These are phyloP conservation scores for Pyracantha coccinea DNA, from an alignment of 331 rosid genomes.

Conservation along the genomic window DNA sequence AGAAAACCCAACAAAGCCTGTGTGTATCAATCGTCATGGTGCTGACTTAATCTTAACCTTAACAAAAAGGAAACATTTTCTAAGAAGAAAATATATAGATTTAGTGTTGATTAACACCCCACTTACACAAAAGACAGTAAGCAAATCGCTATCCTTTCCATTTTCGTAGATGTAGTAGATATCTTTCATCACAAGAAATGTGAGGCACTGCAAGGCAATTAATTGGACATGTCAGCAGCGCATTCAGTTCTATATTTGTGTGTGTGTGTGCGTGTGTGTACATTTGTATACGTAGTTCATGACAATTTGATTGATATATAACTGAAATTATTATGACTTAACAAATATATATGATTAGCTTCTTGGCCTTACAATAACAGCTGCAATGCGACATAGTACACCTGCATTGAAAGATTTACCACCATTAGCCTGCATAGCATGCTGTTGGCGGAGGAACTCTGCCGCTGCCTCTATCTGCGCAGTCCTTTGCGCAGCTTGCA, in stretches of 20 bases:
- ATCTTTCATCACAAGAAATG: not conserved
- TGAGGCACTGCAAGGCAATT: not conserved
- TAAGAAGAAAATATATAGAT: not conserved
- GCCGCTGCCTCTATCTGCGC: not conserved
- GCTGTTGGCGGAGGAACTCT: not conserved
- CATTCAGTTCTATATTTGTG: no score
- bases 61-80: not conserved
- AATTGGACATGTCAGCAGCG: no score
- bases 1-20: not conserved
- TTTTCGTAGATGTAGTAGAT: not conserved
- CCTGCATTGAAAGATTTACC: not conserved
- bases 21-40: not conserved
- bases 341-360: no score
- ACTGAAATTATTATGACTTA: no score
- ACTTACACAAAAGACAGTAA: not conserved
- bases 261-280: no score
- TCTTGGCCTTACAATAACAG: not conserved
- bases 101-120: not conserved
- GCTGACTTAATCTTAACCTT: not conserved
- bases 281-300: no score
- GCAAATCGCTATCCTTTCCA: not conserved
- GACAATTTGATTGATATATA: no score
- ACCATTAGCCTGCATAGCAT: not conserved
- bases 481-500: not conserved
- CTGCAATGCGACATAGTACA: not conserved